Conservation (phyloP, 176 grass and related monocot genomes). For the Sorghum bicolor region DNA sequence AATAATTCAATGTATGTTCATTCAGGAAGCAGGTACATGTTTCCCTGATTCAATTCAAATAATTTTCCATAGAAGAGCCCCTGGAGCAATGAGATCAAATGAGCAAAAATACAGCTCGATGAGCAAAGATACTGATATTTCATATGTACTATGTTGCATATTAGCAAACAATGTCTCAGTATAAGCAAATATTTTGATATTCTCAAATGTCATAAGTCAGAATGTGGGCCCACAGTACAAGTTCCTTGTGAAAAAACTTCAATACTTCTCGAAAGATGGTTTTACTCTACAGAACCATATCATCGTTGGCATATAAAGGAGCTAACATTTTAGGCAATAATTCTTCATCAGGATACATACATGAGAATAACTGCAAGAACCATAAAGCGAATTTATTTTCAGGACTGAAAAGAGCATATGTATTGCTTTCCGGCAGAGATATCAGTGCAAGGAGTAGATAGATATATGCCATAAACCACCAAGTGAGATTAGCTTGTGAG, state of each 20-base stretch:
- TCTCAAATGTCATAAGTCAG: neutral
- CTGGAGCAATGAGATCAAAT: neutral
- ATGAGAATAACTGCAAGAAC: constrained; percentile 59
- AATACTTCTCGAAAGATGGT: constrained; percentile 25
- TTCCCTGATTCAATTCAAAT: neutral
- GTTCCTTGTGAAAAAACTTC: neutral
- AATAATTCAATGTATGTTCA: neutral
- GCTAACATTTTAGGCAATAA: constrained; percentile 39
- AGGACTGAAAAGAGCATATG: constrained; percentile 56
- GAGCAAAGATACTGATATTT: neutral
- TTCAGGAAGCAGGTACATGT: neutral
- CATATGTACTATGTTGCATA: neutral
- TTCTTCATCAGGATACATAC: constrained; percentile 66
- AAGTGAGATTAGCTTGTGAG: constrained; percentile 27
- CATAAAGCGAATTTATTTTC: constrained; percentile 17
- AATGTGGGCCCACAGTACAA: neutral
- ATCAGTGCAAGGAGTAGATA: constrained; percentile 70
- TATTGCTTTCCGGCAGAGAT: constrained; percentile 41
- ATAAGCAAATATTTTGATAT: neutral
- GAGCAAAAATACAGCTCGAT: neutral
- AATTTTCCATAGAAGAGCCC: neutral
- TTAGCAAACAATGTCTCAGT: neutral
- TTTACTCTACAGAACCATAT: constrained; percentile 44
- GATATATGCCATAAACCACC: constrained; percentile 79
- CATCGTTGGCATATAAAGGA: constrained; percentile 36